phyloP scores from a whole-genome alignment of 306 rosid genomes.

The Abrus pulchellus region DNA sequence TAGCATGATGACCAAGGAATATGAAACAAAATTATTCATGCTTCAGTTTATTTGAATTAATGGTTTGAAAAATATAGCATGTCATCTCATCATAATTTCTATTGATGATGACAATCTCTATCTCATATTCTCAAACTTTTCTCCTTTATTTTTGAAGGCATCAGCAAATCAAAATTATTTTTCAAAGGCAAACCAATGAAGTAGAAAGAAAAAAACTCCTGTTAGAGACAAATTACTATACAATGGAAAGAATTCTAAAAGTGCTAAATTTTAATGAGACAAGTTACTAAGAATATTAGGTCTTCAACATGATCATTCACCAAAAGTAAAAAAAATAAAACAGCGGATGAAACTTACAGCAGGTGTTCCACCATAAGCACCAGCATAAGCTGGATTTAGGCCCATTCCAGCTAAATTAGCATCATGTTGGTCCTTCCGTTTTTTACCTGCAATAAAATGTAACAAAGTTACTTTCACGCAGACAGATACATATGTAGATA shows the following conservation, averaged over 20 bases:
- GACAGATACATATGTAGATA: not conserved
- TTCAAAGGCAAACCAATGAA: slow-evolving; percentile 29
- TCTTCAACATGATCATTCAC: slow-evolving; percentile 22
- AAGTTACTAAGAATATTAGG: slow-evolving; percentile 4
- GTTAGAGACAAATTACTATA: slow-evolving; percentile 8
- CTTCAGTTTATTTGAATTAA: slow-evolving; percentile 37
- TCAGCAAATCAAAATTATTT: slow-evolving; percentile 17
- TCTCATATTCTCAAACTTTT: slow-evolving; percentile 17
- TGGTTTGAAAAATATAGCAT: slow-evolving; percentile 18
- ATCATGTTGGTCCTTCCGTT: slow-evolving; percentile 91
- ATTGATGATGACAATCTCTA: slow-evolving; percentile 2
- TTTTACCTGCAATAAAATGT: slow-evolving; percentile 70
- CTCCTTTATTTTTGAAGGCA: slow-evolving; percentile 3
- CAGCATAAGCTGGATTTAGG: slow-evolving; percentile 81
- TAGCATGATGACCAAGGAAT: slow-evolving; percentile 2
- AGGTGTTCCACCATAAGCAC: slow-evolving; percentile 82
- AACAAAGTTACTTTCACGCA: slow-evolving; percentile 19
- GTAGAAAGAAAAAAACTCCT: not conserved
- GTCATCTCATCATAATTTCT: slow-evolving; percentile 31
- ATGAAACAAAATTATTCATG: slow-evolving; percentile 8
- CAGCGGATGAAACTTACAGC: slow-evolving; percentile 65
- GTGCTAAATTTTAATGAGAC: slow-evolving; percentile 18
- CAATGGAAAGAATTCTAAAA: not conserved
- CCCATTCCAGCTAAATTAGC: slow-evolving; percentile 88
- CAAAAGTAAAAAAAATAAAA: not conserved